Conservation (phyloP, 495 filamentous ascomycete species). For the Neurospora sp. region DNA sequence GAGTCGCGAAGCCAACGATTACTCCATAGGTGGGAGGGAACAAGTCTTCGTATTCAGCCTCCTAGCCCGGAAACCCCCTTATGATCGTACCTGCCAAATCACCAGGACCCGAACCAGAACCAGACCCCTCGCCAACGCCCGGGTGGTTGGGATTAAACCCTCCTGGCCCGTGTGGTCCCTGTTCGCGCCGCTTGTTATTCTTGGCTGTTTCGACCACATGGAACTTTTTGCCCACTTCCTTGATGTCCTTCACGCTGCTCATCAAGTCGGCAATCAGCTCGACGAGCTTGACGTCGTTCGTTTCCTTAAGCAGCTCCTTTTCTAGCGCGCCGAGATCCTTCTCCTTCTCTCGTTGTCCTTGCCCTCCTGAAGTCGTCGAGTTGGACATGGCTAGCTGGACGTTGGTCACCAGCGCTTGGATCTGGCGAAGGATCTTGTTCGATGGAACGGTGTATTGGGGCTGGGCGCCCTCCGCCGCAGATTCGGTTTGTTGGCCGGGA, state of each 20-base stretch:
- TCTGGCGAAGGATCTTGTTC: slow-evolving; percentile 53
- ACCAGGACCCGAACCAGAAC: background rate
- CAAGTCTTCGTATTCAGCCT: background rate
- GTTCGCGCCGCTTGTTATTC: background rate
- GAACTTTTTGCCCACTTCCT: slow-evolving; percentile 65
- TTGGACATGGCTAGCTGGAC: slow-evolving; percentile 47
- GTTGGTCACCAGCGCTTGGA: slow-evolving; percentile 53
- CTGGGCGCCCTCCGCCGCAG: slow-evolving; percentile 14
- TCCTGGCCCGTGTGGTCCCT: background rate
- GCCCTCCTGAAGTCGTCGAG: background rate
- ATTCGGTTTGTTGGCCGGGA: slow-evolving; percentile 22
- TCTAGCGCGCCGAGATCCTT: slow-evolving; percentile 42
- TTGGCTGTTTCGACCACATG: slow-evolving; percentile 45
- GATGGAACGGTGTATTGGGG: slow-evolving; percentile 44
- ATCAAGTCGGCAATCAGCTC: slow-evolving; percentile 59
- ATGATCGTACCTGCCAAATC: background rate
- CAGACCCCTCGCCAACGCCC: background rate
- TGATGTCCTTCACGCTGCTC: slow-evolving; percentile 52
- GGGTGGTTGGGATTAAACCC: background rate
- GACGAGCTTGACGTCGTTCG: slow-evolving; percentile 69
- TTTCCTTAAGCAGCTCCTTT: slow-evolving; percentile 52
- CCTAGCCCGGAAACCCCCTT: background rate
- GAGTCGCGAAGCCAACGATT: background rate
- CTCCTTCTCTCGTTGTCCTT: background rate
- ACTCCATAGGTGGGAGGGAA: background rate